Conservation (phyloP, 495 filamentous ascomycete species). For the Talaromyces proteolyticus region DNA sequence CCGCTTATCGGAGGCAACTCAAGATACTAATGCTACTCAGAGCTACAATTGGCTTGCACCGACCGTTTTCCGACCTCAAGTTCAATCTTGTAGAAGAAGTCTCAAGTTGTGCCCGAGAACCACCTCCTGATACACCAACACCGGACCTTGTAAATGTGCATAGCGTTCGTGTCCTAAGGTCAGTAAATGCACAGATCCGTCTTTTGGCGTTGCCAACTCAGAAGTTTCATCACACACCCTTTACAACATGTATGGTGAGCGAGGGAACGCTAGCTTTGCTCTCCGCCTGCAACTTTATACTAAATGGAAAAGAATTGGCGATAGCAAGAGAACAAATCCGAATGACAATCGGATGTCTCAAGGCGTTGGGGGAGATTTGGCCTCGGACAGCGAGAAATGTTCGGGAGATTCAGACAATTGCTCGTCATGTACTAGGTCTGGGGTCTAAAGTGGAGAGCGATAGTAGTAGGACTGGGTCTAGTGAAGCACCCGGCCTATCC, state of each 20-base stretch:
- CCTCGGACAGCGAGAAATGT: constrained; percentile 56
- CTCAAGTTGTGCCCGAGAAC: constrained; percentile 25
- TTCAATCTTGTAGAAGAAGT: constrained; percentile 18
- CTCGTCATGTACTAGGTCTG: constrained; percentile 42
- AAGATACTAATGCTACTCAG: constrained; percentile 6
- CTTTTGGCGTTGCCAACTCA: constrained; percentile 20
- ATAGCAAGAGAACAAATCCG: constrained; percentile 26
- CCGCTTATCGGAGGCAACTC: not conserved
- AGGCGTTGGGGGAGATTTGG: constrained; percentile 21
- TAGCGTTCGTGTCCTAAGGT: constrained; percentile 18
- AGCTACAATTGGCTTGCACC: constrained; percentile 21
- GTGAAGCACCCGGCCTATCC: constrained; percentile 5
- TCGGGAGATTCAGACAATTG: constrained; percentile 70
- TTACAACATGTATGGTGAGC: constrained; percentile 26
- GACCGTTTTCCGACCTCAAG: constrained; percentile 26
- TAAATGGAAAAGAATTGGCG: constrained; percentile 17
- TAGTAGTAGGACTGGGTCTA: constrained; percentile 2
- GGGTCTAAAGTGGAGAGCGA: not conserved
- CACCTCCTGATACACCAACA: constrained; percentile 13
- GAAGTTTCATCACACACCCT: constrained; percentile 20
- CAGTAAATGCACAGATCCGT: constrained; percentile 20
- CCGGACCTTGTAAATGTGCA: constrained; percentile 21
- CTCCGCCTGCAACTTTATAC: constrained; percentile 18
- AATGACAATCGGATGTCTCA: constrained; percentile 25
- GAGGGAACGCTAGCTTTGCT: constrained; percentile 21